These are phyloP conservation scores for Phytophthora hybrid DNA, from an alignment of 352 stramenopile species.

Conservation along the genomic window DNA sequence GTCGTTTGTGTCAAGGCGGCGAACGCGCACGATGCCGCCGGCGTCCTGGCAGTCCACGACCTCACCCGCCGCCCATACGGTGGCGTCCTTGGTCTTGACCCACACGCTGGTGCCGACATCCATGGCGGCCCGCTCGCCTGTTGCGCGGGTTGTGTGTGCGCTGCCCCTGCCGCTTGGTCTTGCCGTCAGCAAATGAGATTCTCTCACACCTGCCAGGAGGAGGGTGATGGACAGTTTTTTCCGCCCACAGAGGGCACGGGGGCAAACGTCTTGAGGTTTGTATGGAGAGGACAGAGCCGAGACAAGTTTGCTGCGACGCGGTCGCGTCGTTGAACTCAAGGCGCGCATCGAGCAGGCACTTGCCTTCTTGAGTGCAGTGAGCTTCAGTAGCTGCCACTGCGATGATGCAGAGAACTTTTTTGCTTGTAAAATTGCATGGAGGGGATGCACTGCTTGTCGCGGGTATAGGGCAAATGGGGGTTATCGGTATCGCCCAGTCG, in stretches of 20 bases:
- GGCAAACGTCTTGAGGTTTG: conserved; percentile 23
- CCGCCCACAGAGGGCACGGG: conserved; percentile 4
- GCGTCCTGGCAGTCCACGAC: conserved; percentile 75
- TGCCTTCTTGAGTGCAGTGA: not conserved
- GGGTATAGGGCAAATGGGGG: not conserved
- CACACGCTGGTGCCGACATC: conserved; percentile 87
- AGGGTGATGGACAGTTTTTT: conserved; percentile 34
- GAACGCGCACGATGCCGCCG: conserved; percentile 54
- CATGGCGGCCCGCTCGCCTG: conserved; percentile 46
- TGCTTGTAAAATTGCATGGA: not conserved
- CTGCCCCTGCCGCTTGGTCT: conserved; percentile 18
- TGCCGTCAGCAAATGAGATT: conserved; percentile 23
- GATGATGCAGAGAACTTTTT: not conserved
- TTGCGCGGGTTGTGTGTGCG: conserved; percentile 11
- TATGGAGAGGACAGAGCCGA: conserved; percentile 18
- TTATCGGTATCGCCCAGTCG: no score
- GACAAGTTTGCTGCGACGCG: conserved; percentile 13
- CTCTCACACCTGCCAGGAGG: conserved; percentile 1
- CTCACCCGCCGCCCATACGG: conserved; percentile 72
- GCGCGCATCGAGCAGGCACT: not conserved
- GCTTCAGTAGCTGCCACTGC: not conserved
- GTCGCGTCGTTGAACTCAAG: conserved; percentile 8
- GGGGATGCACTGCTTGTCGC: not conserved
- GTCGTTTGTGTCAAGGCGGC: conserved; percentile 43
- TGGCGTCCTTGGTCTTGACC: conserved; percentile 64